Evolutionary conservation across 805 yeast genomes (phyloP).

Genomic region (Candida dajiaensis): DNA sequence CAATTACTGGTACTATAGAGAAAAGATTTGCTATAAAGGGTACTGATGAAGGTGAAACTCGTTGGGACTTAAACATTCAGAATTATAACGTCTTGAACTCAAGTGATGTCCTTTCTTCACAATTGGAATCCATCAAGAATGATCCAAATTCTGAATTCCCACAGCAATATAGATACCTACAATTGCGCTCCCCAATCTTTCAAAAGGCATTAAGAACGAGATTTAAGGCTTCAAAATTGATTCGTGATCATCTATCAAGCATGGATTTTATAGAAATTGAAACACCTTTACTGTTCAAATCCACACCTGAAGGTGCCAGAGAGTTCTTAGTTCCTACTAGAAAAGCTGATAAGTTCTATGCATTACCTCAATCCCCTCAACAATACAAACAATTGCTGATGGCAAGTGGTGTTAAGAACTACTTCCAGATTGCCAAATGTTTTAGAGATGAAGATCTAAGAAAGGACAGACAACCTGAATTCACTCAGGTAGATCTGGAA

Average conservation of each 20-base stretch:
- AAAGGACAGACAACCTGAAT: constrained; percentile 95
- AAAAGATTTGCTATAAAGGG: constrained; percentile 25
- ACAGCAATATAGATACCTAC: constrained; percentile 74
- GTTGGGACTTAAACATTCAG: constrained; percentile 56
- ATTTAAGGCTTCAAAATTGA: constrained; percentile 44
- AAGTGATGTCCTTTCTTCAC: constrained; percentile 61
- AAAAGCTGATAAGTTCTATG: constrained; percentile 56
- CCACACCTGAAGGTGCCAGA: constrained; percentile 97
- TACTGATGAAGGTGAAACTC: constrained; percentile 10
- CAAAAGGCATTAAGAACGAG: constrained; percentile 54
- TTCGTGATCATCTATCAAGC: constrained; percentile 37
- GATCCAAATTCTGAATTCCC: constrained; percentile 56
- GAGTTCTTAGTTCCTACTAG: constrained; percentile 95
- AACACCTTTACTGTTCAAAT: constrained; percentile 88
- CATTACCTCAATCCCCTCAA: constrained; percentile 96
- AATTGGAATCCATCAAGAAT: constrained; percentile 55
- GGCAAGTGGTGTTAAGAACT: constrained; percentile 86
- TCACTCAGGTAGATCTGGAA: constrained; percentile 95
- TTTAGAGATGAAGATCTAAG: constrained; percentile 95
- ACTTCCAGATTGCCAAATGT: constrained; percentile 90
- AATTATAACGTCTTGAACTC: constrained; percentile 52
- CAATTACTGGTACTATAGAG: constrained; percentile 52
- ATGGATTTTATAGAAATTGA: constrained; percentile 73
- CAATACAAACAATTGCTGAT: constrained; percentile 92
- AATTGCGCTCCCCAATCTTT: constrained; percentile 54